Conservation (phyloP, 176 grass and related monocot genomes). For the Eleusine coracana region DNA sequence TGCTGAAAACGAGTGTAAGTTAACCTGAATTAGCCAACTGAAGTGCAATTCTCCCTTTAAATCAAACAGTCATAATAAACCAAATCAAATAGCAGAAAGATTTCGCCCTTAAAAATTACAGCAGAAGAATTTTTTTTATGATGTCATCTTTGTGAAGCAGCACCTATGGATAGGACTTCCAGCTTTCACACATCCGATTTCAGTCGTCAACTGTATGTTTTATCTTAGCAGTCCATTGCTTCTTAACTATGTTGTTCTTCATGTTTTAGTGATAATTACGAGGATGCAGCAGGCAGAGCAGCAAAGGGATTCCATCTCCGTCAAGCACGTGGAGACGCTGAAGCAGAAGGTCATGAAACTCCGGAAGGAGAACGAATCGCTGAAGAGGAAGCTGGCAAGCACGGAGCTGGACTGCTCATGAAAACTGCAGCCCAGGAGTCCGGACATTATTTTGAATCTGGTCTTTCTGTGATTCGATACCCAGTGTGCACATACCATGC, state of each 20-base stretch:
- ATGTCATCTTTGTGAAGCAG: background rate
- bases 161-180: too few species aligned
- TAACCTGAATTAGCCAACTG: background rate
- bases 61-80: background rate
- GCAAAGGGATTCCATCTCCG: conserved; percentile 67
- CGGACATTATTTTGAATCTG: background rate
- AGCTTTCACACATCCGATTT: background rate
- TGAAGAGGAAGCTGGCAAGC: conserved; percentile 69
- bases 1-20: conserved; percentile 81
- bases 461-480: background rate
- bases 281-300: conserved; percentile 75
- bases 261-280: conserved; percentile 53
- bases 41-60: background rate
- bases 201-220: background rate
- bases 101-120: background rate
- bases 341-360: conserved; percentile 98
- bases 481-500: background rate
- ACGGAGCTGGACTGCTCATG: conserved; percentile 50
- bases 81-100: background rate
- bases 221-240: background rate
- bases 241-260: conserved; percentile 3
- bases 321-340: conserved; percentile 75
- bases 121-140: background rate
- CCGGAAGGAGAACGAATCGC: conserved; percentile 82
- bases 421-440: background rate